phyloP scores from a whole-genome alignment of 2,329 filamentous ascomycete species.

The Leptographium flavum region DNA sequence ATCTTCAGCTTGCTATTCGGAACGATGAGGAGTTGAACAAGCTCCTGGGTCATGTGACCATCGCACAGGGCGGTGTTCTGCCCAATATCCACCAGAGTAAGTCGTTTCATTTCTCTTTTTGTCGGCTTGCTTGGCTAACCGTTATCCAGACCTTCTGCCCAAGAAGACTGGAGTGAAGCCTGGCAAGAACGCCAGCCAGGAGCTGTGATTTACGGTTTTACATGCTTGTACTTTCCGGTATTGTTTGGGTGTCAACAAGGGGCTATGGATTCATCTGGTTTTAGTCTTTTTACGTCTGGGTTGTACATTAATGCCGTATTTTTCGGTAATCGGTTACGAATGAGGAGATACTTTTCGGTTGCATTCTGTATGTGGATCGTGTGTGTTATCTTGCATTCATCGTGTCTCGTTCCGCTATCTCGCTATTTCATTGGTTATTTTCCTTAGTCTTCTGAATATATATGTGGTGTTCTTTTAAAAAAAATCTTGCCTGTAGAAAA shows the following conservation, averaged over 20 bases:
- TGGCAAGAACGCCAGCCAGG: conserved; percentile 85
- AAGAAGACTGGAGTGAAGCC: conserved; percentile 91
- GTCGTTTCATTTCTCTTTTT: conserved; percentile 21
- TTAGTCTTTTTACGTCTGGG: conserved; percentile 48
- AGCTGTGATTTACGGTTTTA: conserved; percentile 55
- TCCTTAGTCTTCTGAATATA: conserved; percentile 15
- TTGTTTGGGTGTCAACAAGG: conserved; percentile 64
- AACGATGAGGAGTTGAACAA: conserved; percentile 99
- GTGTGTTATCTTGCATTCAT: neutral
- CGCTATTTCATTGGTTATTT: no score
- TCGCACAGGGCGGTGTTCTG: conserved; percentile 94
- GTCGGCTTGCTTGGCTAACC: conserved; percentile 11
- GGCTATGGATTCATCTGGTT: conserved; percentile 61
- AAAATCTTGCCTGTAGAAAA: no score
- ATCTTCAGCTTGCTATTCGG: conserved; percentile 96
- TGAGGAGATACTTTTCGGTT: conserved; percentile 34
- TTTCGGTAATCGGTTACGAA: conserved; percentile 50
- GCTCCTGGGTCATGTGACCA: conserved; percentile 89
- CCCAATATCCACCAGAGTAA: conserved; percentile 98
- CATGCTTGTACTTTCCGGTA: conserved; percentile 44
- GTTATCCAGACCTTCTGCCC: conserved; percentile 69
- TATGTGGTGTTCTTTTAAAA: neutral
- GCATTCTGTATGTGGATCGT: no score
- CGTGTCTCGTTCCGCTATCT: neutral
- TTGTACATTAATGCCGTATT: conserved; percentile 53